Evolutionary conservation across 1,284 basidiomycete genomes (phyloP).

Genomic region (Cryptococcus amylolentus): DNA sequence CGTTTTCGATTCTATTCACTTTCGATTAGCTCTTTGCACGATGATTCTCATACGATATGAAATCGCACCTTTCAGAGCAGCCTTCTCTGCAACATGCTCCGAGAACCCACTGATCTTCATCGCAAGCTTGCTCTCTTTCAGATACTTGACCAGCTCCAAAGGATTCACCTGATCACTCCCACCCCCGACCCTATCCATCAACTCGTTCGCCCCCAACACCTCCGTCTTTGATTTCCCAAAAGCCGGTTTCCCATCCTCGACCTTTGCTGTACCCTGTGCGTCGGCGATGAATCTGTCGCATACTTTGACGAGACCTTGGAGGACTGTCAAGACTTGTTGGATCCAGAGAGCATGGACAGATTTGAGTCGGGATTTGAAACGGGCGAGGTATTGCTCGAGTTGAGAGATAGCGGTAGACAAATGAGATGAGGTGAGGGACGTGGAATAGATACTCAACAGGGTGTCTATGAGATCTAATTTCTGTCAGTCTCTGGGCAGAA

Average conservation of each 20-base stretch:
- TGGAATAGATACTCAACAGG: conserved; percentile 78
- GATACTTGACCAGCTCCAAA: conserved; percentile 75
- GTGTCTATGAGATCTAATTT: conserved; percentile 75
- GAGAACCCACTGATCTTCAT: conserved; percentile 71
- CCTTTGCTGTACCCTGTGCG: conserved; percentile 17
- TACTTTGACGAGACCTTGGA: conserved; percentile 64
- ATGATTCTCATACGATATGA: no score
- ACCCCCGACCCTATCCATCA: conserved; percentile 65
- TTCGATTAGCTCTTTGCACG: background rate
- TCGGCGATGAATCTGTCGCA: conserved; percentile 55
- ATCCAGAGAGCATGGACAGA: conserved; percentile 73
- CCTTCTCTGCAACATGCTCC: conserved; percentile 62
- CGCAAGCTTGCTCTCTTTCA: conserved; percentile 78
- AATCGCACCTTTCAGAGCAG: conserved; percentile 48
- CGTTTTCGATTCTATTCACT: conserved; percentile 8
- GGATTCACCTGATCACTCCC: conserved; percentile 69
- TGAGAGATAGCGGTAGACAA: conserved; percentile 68
- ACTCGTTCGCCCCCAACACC: conserved; percentile 52
- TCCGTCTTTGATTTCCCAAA: conserved; percentile 25
- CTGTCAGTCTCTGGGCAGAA: background rate
- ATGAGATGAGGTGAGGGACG: conserved; percentile 60
- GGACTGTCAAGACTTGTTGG: conserved; percentile 68
- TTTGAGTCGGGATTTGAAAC: conserved; percentile 73
- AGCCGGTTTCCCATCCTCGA: conserved; percentile 3
- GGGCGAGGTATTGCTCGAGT: conserved; percentile 71